Evolutionary conservation across 2,329 filamentous ascomycete species (phyloP).

Genomic region (Colletotrichum sp.): DNA sequence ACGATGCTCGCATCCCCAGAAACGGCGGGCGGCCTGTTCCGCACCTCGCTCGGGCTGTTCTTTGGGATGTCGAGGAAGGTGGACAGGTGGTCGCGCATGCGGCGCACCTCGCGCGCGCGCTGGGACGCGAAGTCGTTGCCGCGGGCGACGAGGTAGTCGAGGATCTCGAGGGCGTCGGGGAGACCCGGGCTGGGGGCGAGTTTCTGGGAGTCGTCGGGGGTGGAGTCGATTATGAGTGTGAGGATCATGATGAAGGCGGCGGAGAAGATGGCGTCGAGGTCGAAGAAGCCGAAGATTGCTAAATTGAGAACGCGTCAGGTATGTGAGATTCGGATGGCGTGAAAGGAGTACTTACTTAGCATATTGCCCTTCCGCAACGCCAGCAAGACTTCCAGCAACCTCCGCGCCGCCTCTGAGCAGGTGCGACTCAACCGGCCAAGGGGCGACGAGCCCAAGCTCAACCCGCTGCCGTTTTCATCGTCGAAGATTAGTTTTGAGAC

Average conservation of each 20-base stretch:
- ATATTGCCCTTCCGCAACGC: constrained; percentile 32
- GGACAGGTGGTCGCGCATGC: constrained; percentile 7
- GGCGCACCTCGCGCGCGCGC: constrained; percentile 1
- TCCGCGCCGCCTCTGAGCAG: constrained; percentile 14
- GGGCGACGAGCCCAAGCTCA: not conserved
- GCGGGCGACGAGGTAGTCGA: constrained; percentile 31
- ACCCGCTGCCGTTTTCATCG: not conserved
- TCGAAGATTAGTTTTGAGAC: constrained; percentile 17
- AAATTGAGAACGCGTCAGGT: rapidly evolving
- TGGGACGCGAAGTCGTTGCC: constrained; percentile 29
- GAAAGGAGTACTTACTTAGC: constrained; percentile 22
- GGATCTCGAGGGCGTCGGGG: constrained; percentile 28
- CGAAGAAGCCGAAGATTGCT: constrained; percentile 19
- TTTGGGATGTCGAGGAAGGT: constrained; percentile 7
- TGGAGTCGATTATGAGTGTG: constrained; percentile 25
- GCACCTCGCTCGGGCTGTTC: constrained; percentile 1
- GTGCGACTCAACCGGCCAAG: constrained; percentile 4
- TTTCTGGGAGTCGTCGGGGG: constrained; percentile 27
- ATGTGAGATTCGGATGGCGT: rapidly evolving
- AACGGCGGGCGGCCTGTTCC: not conserved
- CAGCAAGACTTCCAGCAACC: constrained; percentile 4
- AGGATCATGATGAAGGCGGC: constrained; percentile 21
- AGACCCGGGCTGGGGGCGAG: constrained; percentile 29
- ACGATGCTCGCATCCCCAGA: not conserved
- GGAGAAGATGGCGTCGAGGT: constrained; percentile 20